A percentile compares a stretch with the other conserved stretches of the same genome.
These are phyloP conservation scores for Arbutus unedo DNA, from an alignment of 148 eudicot genomes.

Conservation along the genomic window DNA sequence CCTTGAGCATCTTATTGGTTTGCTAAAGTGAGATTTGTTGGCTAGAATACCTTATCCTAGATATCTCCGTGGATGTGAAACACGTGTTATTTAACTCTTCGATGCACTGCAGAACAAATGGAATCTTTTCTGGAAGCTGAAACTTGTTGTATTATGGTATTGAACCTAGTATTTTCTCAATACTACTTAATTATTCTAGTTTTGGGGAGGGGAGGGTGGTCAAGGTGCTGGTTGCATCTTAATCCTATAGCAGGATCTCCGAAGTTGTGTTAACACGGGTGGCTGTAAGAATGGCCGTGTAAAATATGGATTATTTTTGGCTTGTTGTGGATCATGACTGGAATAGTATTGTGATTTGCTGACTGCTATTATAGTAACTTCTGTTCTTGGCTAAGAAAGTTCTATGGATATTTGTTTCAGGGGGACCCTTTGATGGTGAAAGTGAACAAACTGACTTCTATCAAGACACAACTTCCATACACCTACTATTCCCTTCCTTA, in stretches of 20 bases:
- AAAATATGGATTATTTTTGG: not conserved
- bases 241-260: not conserved
- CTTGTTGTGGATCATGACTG: not conserved
- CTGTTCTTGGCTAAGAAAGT: not conserved
- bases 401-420: slow-evolving; percentile 5
- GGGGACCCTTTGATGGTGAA: slow-evolving; percentile 1
- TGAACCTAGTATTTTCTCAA: not conserved
- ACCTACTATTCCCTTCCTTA: not conserved
- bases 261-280: not conserved
- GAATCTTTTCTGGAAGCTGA: not conserved
- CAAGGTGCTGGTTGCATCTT: not conserved
- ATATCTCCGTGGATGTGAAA: not conserved
- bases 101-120: not conserved
- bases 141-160: not conserved
- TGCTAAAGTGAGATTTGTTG: not conserved
- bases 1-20: not conserved
- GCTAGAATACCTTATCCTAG: not conserved
- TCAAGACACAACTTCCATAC: slow-evolving; percentile 6
- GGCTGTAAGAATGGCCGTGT: not conserved
- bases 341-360: not conserved
- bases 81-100: not conserved
- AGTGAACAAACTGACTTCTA: slow-evolving; percentile 14
- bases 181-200: not conserved
- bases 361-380: not conserved
- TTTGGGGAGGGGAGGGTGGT: not conserved